Percentiles rank a stretch among this genome's conserved stretches.
Evolutionary conservation across 306 rosid species (phyloP).

Genomic region (Inga leiocalycina): DNA sequence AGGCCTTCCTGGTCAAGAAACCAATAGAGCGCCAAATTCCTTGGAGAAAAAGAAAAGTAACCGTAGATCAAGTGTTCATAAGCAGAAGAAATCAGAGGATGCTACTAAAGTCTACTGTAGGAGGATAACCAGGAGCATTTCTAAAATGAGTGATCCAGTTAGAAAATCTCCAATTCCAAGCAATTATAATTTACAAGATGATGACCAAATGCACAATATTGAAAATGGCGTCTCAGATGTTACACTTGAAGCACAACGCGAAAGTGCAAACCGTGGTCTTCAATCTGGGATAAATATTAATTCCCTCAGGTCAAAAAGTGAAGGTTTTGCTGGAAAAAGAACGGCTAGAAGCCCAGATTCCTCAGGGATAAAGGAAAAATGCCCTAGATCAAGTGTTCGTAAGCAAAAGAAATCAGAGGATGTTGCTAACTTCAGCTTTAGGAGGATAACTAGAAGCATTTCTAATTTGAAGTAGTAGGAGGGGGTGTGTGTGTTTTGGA

Average conservation of each 20-base stretch:
- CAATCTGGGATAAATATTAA: not conserved
- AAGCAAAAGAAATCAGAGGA: slow-evolving; percentile 28
- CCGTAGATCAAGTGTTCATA: not conserved
- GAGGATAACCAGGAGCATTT: slow-evolving; percentile 38
- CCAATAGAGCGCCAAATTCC: slow-evolving; percentile 7
- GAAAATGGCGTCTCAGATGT: slow-evolving; percentile 27
- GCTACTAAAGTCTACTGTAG: not conserved
- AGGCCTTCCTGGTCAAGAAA: slow-evolving; percentile 1
- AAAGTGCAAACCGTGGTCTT: not conserved
- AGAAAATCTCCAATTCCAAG: slow-evolving; percentile 37
- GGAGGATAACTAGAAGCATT: slow-evolving; percentile 37
- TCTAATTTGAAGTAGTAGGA: slow-evolving; percentile 11
- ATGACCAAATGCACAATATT: not conserved
- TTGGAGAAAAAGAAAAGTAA: not conserved
- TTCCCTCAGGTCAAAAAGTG: not conserved
- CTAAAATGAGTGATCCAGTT: slow-evolving; percentile 31
- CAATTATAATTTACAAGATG: slow-evolving; percentile 19
- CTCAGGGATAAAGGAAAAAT: not conserved
- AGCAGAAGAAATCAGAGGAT: slow-evolving; percentile 30
- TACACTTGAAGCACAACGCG: slow-evolving; percentile 18
- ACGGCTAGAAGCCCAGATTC: not conserved
- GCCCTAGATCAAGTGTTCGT: not conserved
- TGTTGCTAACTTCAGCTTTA: not conserved
- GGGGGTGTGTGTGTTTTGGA: not conserved
- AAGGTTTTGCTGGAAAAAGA: slow-evolving; percentile 6